Conservation (phyloP, 2,329 filamentous ascomycete species). For the Penicillium sp. region DNA sequence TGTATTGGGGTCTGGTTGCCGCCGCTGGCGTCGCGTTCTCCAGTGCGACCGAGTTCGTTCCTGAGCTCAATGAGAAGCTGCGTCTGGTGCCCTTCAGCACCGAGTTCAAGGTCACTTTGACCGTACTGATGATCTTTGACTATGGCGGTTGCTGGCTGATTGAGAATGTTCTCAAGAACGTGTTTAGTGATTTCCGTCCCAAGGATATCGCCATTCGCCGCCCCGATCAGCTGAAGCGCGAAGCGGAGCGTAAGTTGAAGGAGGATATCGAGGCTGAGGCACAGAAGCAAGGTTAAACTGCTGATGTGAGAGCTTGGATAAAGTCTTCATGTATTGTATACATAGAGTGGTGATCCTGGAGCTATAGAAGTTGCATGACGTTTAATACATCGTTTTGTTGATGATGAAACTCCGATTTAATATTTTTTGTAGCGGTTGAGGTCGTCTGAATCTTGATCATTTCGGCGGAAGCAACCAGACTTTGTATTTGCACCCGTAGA, state of each 20-base stretch:
- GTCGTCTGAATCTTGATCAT: too few species aligned
- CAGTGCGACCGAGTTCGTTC: constrained; percentile 91
- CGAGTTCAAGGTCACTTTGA: constrained; percentile 88
- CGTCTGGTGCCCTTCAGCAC: constrained; percentile 83
- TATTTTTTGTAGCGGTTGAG: too few species aligned
- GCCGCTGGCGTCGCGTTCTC: constrained; percentile 89
- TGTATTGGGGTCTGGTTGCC: constrained; percentile 94
- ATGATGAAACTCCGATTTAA: too few species aligned
- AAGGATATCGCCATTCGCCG: constrained; percentile 88
- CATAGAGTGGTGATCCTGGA: constrained; percentile 18
- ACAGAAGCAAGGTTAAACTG: constrained; percentile 32
- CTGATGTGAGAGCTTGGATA: constrained; percentile 5
- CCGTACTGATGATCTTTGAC: constrained; percentile 78
- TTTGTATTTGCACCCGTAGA: too few species aligned
- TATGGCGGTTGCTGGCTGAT: constrained; percentile 83
- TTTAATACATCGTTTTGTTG: constrained; percentile 18
- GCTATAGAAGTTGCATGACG: constrained; percentile 20
- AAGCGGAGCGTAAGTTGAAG: constrained; percentile 65
- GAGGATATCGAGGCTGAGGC: constrained; percentile 50
- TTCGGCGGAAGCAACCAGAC: too few species aligned
- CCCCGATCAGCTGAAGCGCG: constrained; percentile 78
- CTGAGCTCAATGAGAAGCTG: constrained; percentile 90
- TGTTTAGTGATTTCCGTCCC: constrained; percentile 87
- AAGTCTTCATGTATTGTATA: constrained; percentile 18
- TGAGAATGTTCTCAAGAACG: constrained; percentile 76